These are phyloP conservation scores for Neonectria neomacrospora DNA, from an alignment of 2,329 filamentous ascomycete genomes.

Conservation along the genomic window DNA sequence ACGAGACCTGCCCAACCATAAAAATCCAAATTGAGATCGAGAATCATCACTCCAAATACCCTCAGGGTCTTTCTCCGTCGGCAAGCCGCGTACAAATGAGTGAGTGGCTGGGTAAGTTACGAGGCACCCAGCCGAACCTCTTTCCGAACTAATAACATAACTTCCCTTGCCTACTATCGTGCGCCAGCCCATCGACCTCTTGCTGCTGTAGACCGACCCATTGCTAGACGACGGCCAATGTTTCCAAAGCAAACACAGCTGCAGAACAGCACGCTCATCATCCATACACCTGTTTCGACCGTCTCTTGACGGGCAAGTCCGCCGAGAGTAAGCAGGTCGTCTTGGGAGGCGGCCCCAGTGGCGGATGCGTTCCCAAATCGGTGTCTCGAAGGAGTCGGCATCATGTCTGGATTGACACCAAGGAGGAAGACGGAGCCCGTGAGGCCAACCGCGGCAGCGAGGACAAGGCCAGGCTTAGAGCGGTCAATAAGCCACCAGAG, in stretches of 20 bases:
- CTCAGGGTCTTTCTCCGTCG: background rate
- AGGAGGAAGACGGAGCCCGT: slow-evolving; percentile 79
- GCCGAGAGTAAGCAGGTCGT: slow-evolving; percentile 50
- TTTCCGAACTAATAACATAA: background rate
- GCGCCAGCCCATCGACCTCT: slow-evolving; percentile 60
- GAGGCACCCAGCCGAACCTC: background rate
- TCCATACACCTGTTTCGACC: slow-evolving; percentile 84
- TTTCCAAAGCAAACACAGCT: slow-evolving; percentile 97
- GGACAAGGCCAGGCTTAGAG: slow-evolving; percentile 82
- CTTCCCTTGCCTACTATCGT: slow-evolving; percentile 42
- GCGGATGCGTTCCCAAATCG: slow-evolving; percentile 38
- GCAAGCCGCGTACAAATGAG: background rate
- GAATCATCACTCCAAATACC: slow-evolving; percentile 8
- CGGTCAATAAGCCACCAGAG: slow-evolving; percentile 97
- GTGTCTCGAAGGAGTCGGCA: slow-evolving; percentile 71
- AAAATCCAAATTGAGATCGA: slow-evolving; percentile 1
- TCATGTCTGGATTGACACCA: slow-evolving; percentile 79
- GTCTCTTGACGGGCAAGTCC: slow-evolving; percentile 70
- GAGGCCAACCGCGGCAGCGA: slow-evolving; percentile 79
- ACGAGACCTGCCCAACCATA: slow-evolving; percentile 14
- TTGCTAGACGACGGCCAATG: slow-evolving; percentile 83
- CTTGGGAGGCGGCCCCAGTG: slow-evolving; percentile 25
- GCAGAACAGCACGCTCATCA: slow-evolving; percentile 93
- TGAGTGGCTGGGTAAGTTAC: background rate
- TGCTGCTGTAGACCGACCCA: slow-evolving; percentile 56